Evolutionary conservation across 768 basidiomycete species (phyloP).

Genomic region (Psilocybe cyanescens): DNA sequence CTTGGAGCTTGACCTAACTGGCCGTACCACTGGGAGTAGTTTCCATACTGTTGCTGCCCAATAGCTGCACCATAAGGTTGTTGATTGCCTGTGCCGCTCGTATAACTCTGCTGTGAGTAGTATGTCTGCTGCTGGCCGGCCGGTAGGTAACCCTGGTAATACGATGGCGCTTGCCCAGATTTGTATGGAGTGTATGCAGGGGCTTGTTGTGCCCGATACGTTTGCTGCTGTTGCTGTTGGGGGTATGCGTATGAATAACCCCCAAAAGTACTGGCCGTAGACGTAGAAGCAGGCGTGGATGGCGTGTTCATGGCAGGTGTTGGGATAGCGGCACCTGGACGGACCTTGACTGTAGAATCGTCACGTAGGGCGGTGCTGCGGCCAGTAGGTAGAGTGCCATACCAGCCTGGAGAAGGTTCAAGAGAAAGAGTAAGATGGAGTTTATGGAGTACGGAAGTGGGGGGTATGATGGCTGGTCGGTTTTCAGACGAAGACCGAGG

Average conservation of each 20-base stretch:
- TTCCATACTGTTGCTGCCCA: slow-evolving; percentile 36
- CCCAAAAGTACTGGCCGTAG: slow-evolving; percentile 33
- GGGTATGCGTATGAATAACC: slow-evolving; percentile 40
- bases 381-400: slow-evolving; percentile 68
- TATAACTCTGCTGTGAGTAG: slow-evolving; percentile 39
- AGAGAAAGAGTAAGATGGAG: slow-evolving; percentile 72
- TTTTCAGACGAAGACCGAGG: slow-evolving; percentile 54
- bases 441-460: slow-evolving; percentile 65
- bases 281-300: slow-evolving; percentile 25
- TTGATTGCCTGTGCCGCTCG: slow-evolving; percentile 33
- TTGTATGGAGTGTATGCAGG: slow-evolving; percentile 40
- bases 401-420: slow-evolving; percentile 67
- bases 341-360: slow-evolving; percentile 72
- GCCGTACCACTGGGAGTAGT: slow-evolving; percentile 31
- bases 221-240: slow-evolving; percentile 29
- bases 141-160: slow-evolving; percentile 35
- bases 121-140: slow-evolving; percentile 34
- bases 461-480: slow-evolving; percentile 58
- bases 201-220: slow-evolving; percentile 21
- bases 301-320: slow-evolving; percentile 34
- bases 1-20: slow-evolving; percentile 30
- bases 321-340: slow-evolving; percentile 34
- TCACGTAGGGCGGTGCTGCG: slow-evolving; percentile 69
- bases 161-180: slow-evolving; percentile 31
- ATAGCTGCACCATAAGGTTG: slow-evolving; percentile 36